Conservation (phyloP, 192 early-diverging fungal genomes). For the Coemansia sp. region DNA sequence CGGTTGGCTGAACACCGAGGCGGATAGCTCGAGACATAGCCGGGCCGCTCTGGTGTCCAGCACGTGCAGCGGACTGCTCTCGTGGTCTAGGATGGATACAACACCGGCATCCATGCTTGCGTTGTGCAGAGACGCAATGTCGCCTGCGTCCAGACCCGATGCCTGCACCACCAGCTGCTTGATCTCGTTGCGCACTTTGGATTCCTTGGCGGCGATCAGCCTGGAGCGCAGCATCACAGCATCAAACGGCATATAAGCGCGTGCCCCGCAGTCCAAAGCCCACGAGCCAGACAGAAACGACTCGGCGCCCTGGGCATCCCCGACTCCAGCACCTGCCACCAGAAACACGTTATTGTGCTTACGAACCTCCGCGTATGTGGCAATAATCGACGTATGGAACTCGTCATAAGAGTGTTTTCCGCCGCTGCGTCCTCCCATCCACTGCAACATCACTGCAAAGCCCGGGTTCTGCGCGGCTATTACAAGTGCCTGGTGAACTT, state of each 20-base stretch:
- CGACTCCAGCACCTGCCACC: conserved; percentile 91
- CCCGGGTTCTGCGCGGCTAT: conserved; percentile 75
- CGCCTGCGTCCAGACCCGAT: conserved; percentile 70
- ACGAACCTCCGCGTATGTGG: conserved; percentile 85
- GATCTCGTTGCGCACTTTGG: conserved; percentile 63
- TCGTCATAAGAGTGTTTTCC: conserved; percentile 95
- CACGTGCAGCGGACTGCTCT: conserved; percentile 89
- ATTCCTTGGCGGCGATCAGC: conserved; percentile 86
- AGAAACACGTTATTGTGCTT: conserved; percentile 77
- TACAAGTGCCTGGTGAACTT: conserved; percentile 72
- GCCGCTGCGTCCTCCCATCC: conserved; percentile 94
- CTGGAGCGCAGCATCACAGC: conserved; percentile 90
- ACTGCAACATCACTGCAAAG: conserved; percentile 85
- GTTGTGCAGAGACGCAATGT: conserved; percentile 84
- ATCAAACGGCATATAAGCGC: conserved; percentile 90
- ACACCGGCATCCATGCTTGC: conserved; percentile 77
- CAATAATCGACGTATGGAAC: conserved; percentile 83
- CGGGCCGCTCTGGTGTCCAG: conserved; percentile 86
- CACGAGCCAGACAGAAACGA: conserved; percentile 91
- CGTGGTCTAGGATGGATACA: conserved; percentile 82
- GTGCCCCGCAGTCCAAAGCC: conserved; percentile 73
- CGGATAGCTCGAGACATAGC: conserved; percentile 88
- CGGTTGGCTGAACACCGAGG: conserved; percentile 79
- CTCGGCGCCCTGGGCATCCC: conserved; percentile 76
- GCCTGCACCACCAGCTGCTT: conserved; percentile 86